Evolutionary conservation across 345 rosid genomes (phyloP), one percentile per base, ranked within the genome.

Genomic region (Turritis glabra): DNA sequence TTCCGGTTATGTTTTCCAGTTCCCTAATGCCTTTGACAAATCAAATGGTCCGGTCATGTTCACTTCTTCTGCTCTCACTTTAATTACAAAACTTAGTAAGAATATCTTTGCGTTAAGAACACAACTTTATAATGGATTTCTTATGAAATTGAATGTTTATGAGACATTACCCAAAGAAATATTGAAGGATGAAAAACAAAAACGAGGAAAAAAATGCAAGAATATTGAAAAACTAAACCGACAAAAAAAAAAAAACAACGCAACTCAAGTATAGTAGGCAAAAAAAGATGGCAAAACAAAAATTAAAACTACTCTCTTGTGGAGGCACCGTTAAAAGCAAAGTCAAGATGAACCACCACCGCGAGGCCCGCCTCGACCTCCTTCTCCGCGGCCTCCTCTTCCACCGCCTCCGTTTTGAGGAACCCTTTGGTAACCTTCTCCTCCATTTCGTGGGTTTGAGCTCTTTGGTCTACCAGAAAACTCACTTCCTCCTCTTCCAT

Each of bases 391-490:
- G 5, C 80, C 82, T 14, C 86, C 86, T 22, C 85, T 75, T 66
- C 85, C 84, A 63, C 85, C 54, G 7, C 72, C 79, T 72, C 81
- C 93, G 17, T 83, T 85, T 80, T 79, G 93, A 81, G 84, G 84
- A 72, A 68, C 82, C 32, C 86, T 83, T 56, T 81, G 89, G 51
- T 84, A 81, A 61, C 85, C 85, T 72, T 86, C 80, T 55, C 72
- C 96, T 12, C 76, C 87, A 40, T 67, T 69, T 21, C 87, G 81
- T 17, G 86, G 88, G 57, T 77, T 73, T 23, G 84, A 74, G 71
- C 90, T 90, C 83, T 78, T 89, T 8, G 88, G 85, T 76, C 93
- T 82, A 61, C 84, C 89, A 3, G 89, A 79, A 73, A 76, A 88
- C 55, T 87, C 93, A 18, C 88, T 90, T 69, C 77, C 80, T 68